phyloP scores from a whole-genome alignment of 306 rosid species.

The Vachellia pachyceras region DNA sequence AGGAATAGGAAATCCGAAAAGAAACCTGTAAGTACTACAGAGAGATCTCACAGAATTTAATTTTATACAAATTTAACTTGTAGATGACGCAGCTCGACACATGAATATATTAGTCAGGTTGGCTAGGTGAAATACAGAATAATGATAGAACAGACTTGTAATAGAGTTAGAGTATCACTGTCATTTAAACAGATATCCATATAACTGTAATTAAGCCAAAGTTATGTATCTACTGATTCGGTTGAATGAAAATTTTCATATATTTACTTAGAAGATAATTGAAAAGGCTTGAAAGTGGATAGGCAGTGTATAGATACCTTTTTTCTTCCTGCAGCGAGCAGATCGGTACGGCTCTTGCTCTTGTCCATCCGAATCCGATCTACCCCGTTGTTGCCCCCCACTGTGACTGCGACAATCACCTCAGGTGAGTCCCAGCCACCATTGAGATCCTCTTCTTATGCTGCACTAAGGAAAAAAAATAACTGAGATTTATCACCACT shows the following conservation, averaged over 20 bases:
- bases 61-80: background rate
- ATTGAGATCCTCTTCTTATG: slow-evolving; percentile 31
- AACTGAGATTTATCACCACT: slow-evolving; percentile 2
- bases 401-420: slow-evolving; percentile 31
- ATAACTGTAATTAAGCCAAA: background rate
- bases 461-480: background rate
- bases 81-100: background rate
- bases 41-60: background rate
- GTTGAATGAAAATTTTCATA: background rate
- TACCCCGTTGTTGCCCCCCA: slow-evolving; percentile 51
- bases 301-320: slow-evolving; percentile 44
- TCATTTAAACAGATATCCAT: background rate
- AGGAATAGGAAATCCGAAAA: no score
- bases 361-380: slow-evolving; percentile 73
- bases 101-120: background rate
- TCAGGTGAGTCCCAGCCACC: slow-evolving; percentile 42
- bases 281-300: background rate
- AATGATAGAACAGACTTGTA: background rate
- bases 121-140: background rate
- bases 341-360: slow-evolving; percentile 72
- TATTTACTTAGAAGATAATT: background rate
- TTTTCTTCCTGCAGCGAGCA: slow-evolving; percentile 69
- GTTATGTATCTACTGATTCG: background rate
- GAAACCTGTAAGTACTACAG: no score
- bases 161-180: background rate